These are phyloP conservation scores for Obba rivulosa DNA, from an alignment of 768 basidiomycete species.

Conservation along the genomic window DNA sequence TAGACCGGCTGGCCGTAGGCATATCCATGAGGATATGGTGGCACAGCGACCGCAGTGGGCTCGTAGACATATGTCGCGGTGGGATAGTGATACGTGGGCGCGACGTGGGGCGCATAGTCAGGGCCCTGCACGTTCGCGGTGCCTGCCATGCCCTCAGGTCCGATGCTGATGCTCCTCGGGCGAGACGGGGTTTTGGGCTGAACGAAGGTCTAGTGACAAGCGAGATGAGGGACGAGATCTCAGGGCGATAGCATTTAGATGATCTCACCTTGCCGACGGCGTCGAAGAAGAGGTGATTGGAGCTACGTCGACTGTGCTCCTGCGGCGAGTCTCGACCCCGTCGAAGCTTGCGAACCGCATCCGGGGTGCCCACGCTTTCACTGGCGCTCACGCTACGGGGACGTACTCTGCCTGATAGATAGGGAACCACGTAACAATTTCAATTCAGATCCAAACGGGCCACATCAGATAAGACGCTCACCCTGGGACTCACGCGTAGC, in stretches of 20 bases:
- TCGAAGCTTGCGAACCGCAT: conserved; percentile 10
- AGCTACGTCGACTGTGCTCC: conserved; percentile 27
- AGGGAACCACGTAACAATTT: neutral
- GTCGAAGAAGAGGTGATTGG: conserved; percentile 36
- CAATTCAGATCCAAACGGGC: neutral
- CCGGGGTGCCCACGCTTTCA: conserved; percentile 20
- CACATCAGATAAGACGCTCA: neutral
- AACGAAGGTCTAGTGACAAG: neutral
- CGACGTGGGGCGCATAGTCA: neutral
- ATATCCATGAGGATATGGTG: conserved; percentile 5
- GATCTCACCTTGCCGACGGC: conserved; percentile 24
- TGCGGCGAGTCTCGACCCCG: conserved; percentile 16
- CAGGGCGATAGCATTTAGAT: too few species aligned
- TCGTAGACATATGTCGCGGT: conserved; percentile 3
- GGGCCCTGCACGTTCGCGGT: conserved; percentile 7
- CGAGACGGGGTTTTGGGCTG: conserved; percentile 6
- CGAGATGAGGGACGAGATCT: too few species aligned
- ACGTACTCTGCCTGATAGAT: conserved; percentile 20
- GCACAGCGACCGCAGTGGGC: neutral
- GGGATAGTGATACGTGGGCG: conserved; percentile 6
- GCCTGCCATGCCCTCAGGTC: conserved; percentile 8
- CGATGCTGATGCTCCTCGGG: conserved; percentile 15
- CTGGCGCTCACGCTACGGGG: conserved; percentile 24
- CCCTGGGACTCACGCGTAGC: conserved; percentile 1
- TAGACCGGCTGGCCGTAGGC: conserved; percentile 9